Conservation (phyloP, 345 rosid species). For the Eucalyptus shirleyi region DNA sequence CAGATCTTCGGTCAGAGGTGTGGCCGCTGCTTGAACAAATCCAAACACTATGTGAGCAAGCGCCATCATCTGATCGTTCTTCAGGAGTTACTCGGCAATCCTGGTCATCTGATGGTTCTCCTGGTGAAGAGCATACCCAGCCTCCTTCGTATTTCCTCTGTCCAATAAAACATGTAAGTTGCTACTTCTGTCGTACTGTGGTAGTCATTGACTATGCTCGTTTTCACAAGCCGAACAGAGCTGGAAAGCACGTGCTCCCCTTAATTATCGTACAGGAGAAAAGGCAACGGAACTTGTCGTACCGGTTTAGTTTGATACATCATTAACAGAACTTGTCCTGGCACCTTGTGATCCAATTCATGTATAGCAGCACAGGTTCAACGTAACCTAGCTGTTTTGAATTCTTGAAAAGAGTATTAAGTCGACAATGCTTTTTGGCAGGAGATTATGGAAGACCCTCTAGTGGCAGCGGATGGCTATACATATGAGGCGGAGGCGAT, state of each 20-base stretch:
- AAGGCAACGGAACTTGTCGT: not conserved
- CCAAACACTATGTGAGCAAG: conserved; percentile 13
- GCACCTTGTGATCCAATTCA: too few species aligned
- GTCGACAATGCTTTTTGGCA: conserved; percentile 1
- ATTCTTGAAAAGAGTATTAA: not conserved
- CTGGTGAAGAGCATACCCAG: conserved; percentile 35
- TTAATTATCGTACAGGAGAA: not conserved
- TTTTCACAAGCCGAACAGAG: not conserved
- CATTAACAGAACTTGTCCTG: not conserved
- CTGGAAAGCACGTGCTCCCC: not conserved
- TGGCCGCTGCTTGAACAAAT: conserved; percentile 81
- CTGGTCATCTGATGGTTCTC: conserved; percentile 11
- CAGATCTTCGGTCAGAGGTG: conserved; percentile 64
- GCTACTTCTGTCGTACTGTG: not conserved
- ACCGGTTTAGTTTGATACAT: not conserved
- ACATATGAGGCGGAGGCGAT: conserved; percentile 82
- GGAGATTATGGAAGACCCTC: conserved; percentile 91
- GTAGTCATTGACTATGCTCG: not conserved
- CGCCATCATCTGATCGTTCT: not conserved
- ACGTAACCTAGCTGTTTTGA: not conserved
- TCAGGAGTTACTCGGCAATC: conserved; percentile 33
- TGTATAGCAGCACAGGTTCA: not conserved
- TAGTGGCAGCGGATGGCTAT: conserved; percentile 75
- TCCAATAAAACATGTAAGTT: conserved; percentile 69
- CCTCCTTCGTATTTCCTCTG: conserved; percentile 71